These are phyloP conservation scores for Capsicum rhomboideum DNA, from an alignment of 257 asterid species.

Conservation along the genomic window DNA sequence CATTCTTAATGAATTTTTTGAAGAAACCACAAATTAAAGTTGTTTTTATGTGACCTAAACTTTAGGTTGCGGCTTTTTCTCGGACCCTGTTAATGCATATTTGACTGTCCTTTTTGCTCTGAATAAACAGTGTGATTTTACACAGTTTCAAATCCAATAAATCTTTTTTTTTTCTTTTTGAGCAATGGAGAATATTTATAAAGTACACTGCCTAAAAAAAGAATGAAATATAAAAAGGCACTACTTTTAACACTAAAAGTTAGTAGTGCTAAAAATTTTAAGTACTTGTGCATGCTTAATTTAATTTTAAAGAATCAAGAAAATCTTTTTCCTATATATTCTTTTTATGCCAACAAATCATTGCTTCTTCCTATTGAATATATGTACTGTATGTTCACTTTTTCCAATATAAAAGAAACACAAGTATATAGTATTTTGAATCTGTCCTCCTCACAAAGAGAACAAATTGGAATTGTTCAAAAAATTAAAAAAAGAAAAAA, in stretches of 20 bases:
- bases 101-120: no score
- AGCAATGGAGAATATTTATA: not conserved
- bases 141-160: not conserved
- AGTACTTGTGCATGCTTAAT: not conserved
- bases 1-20: no score
- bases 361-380: not conserved
- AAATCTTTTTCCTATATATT: not conserved
- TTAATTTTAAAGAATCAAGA: not conserved
- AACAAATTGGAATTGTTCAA: not conserved
- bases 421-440: not conserved
- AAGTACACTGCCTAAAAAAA: not conserved
- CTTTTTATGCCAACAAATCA: not conserved
- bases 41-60: no score
- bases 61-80: no score
- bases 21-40: no score
- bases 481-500: not conserved
- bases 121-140: no score
- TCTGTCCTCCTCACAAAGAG: not conserved
- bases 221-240: not conserved
- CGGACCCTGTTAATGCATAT: no score
- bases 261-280: not conserved
- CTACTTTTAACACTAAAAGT: not conserved
- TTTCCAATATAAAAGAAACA: not conserved
- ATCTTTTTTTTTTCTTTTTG: not conserved
- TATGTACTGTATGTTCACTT: not conserved